These are phyloP conservation scores for Colletotrichum cordylinicola DNA, from an alignment of 2,329 filamentous ascomycete genomes.

Conservation along the genomic window DNA sequence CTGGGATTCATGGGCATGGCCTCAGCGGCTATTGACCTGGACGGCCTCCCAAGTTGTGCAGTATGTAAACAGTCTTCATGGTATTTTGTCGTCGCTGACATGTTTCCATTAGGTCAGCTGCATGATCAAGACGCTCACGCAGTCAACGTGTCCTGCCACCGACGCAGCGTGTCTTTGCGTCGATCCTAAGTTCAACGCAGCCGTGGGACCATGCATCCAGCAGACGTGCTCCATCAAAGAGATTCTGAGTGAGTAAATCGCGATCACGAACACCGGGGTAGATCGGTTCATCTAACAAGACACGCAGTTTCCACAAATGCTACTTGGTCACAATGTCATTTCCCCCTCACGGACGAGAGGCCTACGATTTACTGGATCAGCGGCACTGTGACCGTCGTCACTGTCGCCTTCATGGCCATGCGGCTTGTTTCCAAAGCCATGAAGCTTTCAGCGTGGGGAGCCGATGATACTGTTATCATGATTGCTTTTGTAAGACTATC, in stretches of 20 bases:
- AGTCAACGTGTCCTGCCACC: constrained; percentile 25
- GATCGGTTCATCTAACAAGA: not conserved
- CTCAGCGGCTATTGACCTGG: not conserved
- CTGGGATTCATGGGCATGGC: not conserved
- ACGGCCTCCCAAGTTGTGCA: not conserved
- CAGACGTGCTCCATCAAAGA: constrained; percentile 33
- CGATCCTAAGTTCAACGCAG: constrained; percentile 27
- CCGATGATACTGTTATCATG: not conserved
- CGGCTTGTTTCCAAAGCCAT: not conserved
- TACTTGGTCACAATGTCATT: not conserved
- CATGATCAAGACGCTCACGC: not conserved
- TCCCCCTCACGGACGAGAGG: not conserved
- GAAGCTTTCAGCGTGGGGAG: not conserved
- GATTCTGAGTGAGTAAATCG: constrained; percentile 31
- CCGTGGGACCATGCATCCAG: constrained; percentile 30
- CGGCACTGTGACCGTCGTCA: not conserved
- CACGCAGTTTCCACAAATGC: not conserved
- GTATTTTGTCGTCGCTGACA: not conserved
- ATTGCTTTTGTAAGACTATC: not conserved
- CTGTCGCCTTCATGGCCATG: not conserved
- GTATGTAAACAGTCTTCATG: not conserved
- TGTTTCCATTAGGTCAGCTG: not conserved
- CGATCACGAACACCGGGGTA: accelerated
- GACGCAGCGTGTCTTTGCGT: constrained; percentile 37
- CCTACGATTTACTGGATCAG: not conserved